phyloP scores from a whole-genome alignment of 352 stramenopile species.

The Phytophthora idaei region DNA sequence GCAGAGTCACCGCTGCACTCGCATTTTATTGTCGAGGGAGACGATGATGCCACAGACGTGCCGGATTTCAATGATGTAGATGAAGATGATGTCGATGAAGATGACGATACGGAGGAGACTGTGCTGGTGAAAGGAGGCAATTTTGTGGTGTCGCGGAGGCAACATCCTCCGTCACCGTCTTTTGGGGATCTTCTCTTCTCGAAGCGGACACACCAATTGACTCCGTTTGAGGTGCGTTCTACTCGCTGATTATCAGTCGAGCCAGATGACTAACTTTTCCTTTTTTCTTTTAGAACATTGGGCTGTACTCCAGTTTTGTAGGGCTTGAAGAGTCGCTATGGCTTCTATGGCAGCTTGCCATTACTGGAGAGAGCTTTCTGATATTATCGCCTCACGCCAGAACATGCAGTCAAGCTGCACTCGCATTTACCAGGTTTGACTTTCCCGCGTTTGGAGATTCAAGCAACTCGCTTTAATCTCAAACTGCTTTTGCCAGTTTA shows the following conservation, averaged over 20 bases:
- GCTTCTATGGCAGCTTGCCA: conserved; percentile 86
- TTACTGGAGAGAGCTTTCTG: conserved; percentile 82
- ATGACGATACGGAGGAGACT: conserved; percentile 29
- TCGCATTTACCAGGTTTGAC: conserved; percentile 77
- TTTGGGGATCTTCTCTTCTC: conserved; percentile 78
- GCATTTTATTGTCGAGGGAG: conserved; percentile 64
- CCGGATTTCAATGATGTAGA: conserved; percentile 41
- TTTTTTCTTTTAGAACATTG: conserved; percentile 48
- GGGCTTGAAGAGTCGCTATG: conserved; percentile 75
- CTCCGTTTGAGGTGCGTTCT: conserved; percentile 61
- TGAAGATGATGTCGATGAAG: conserved; percentile 35
- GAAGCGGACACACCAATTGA: conserved; percentile 51
- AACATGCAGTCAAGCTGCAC: conserved; percentile 80
- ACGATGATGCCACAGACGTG: conserved; percentile 43
- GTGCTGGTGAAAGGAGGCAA: conserved; percentile 50
- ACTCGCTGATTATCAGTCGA: background rate
- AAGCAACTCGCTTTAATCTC: conserved; percentile 5
- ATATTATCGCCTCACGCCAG: conserved; percentile 79
- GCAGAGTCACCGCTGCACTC: conserved; percentile 44
- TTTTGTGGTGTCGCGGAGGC: conserved; percentile 47
- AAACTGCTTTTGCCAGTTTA: conserved; percentile 46
- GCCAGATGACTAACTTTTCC: background rate
- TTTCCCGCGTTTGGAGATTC: background rate
- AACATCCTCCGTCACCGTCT: conserved; percentile 53
- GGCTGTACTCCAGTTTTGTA: conserved; percentile 86